These are phyloP conservation scores for Calonectria hongkongensis DNA, from an alignment of 2,329 filamentous ascomycete species.

Conservation along the genomic window DNA sequence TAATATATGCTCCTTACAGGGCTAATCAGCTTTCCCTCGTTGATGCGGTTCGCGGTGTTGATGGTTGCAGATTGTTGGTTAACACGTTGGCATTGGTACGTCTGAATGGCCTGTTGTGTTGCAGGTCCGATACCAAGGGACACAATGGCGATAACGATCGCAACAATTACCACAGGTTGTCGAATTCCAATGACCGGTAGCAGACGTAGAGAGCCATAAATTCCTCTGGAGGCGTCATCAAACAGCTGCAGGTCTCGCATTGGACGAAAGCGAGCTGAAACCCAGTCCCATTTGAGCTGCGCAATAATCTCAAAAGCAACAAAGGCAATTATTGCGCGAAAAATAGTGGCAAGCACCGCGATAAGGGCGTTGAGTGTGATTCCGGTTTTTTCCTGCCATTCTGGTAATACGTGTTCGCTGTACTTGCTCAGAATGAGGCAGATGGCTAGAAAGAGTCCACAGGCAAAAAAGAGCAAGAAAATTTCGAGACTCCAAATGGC, in stretches of 20 bases:
- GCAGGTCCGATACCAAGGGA: not conserved
- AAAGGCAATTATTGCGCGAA: not conserved
- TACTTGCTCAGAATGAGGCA: not conserved
- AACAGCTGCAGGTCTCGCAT: not conserved
- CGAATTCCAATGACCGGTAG: not conserved
- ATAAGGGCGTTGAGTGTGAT: not conserved
- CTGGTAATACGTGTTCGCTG: not conserved
- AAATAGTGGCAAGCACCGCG: not conserved
- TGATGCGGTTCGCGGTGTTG: not conserved
- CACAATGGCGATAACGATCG: not conserved
- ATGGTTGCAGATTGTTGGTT: not conserved
- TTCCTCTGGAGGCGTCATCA: not conserved
- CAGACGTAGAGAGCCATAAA: not conserved
- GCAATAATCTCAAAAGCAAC: not conserved
- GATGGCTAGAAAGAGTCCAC: not conserved
- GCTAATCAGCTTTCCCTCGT: not conserved
- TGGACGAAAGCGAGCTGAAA: not conserved
- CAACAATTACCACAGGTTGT: not conserved
- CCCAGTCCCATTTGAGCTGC: conserved; percentile 8
- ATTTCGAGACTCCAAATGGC: not conserved
- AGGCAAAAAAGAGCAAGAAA: not conserved
- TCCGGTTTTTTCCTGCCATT: not conserved
- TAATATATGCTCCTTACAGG: not conserved
- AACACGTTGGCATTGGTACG: not conserved
- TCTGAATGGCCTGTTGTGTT: not conserved